Conservation (phyloP, 1,284 basidiomycete genomes). For the Tilletiaria anomala region DNA sequence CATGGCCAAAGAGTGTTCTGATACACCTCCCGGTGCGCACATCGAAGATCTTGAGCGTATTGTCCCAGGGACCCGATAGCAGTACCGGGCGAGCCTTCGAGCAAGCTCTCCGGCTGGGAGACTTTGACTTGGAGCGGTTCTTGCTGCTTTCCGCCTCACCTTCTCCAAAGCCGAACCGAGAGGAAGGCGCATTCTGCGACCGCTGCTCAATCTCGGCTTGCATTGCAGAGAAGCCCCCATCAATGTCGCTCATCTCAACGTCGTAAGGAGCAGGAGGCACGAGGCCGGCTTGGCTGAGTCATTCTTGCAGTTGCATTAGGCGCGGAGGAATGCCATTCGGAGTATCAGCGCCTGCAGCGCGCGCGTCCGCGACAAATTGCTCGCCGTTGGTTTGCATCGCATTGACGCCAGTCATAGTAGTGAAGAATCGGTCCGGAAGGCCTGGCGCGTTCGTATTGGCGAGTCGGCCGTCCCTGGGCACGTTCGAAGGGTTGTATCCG, state of each 20-base stretch:
- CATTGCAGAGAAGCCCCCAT: slow-evolving; percentile 8
- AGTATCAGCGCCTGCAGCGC: no score
- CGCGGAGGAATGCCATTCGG: no score
- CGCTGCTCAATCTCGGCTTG: no score
- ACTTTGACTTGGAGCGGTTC: no score
- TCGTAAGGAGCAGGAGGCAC: slow-evolving; percentile 25
- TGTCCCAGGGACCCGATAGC: slow-evolving; percentile 81
- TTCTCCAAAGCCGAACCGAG: no score
- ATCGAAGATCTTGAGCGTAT: slow-evolving; percentile 96
- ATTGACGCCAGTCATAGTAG: no score
- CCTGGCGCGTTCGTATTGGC: not conserved
- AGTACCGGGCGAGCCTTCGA: slow-evolving; percentile 59
- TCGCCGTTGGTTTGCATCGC: no score
- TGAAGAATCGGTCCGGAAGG: not conserved
- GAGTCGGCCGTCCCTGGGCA: not conserved
- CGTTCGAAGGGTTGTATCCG: not conserved
- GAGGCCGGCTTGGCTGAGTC: slow-evolving; percentile 25
- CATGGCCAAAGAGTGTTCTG: slow-evolving; percentile 80
- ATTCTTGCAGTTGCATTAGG: no score
- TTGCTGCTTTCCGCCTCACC: not conserved
- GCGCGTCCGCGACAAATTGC: no score
- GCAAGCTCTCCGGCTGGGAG: no score
- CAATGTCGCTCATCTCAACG: slow-evolving; percentile 33
- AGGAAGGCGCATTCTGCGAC: no score
- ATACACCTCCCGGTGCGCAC: slow-evolving; percentile 67